These are phyloP conservation scores for Talaromyces sp. DNA, from an alignment of 2,329 filamentous ascomycete species.

Conservation along the genomic window DNA sequence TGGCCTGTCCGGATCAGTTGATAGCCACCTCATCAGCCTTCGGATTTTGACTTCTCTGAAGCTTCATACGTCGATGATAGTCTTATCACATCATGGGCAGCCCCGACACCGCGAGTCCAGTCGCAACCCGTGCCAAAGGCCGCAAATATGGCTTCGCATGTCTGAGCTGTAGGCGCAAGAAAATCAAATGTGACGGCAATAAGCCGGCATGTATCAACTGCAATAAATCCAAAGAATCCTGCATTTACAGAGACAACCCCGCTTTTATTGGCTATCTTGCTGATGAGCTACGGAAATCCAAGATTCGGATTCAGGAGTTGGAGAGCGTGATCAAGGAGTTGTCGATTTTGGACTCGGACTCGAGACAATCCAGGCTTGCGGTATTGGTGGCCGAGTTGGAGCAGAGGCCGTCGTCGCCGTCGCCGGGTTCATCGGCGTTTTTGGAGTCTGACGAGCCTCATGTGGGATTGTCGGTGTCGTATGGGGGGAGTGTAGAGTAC, in stretches of 20 bases:
- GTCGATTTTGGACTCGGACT: conserved; percentile 15
- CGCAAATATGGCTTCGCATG: conserved; percentile 22
- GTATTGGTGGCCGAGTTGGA: conserved; percentile 8
- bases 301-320: conserved; percentile 13
- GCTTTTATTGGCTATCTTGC: conserved; percentile 13
- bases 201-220: conserved; percentile 25
- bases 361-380: conserved; percentile 13
- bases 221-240: conserved; percentile 18
- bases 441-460: conserved; percentile 14
- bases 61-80: not conserved
- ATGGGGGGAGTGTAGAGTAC: conserved; percentile 15
- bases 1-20: not conserved
- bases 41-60: not conserved
- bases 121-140: not conserved
- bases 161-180: conserved; percentile 22
- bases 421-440: conserved; percentile 5
- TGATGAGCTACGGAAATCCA: conserved; percentile 16
- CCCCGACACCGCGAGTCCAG: not conserved
- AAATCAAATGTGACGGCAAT: conserved; percentile 26
- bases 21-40: not conserved
- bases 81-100: not conserved
- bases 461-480: conserved; percentile 9
- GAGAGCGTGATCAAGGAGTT: conserved; percentile 14
- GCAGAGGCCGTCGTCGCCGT: not conserved
- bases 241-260: conserved; percentile 18